These are phyloP conservation scores for Lentinus tigrinus DNA, from an alignment of 768 basidiomycete genomes.

Conservation along the genomic window DNA sequence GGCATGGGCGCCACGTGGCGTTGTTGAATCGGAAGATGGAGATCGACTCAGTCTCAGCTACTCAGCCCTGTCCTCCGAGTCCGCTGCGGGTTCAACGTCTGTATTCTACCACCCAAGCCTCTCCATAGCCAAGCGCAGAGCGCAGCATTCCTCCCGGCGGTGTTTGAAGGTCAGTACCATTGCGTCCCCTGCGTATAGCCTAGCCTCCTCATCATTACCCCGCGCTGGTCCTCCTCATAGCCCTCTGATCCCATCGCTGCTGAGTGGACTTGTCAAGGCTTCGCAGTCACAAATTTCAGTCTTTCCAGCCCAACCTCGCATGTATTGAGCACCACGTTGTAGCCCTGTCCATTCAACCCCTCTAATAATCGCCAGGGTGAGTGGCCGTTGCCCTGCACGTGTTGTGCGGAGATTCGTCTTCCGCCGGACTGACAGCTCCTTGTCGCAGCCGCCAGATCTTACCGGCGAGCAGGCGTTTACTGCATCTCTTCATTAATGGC, in stretches of 20 bases:
- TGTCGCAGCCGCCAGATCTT: conserved; percentile 16
- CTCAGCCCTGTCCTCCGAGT: background rate
- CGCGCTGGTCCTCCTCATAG: conserved; percentile 11
- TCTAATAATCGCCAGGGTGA: conserved; percentile 23
- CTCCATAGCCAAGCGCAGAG: conserved; percentile 23
- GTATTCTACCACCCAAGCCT: conserved; percentile 13
- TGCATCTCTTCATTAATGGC: conserved; percentile 19
- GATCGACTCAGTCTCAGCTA: background rate
- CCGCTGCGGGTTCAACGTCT: background rate
- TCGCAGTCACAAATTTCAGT: conserved; percentile 10
- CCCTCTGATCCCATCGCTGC: conserved; percentile 20
- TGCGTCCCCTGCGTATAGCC: background rate
- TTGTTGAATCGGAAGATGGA: conserved; percentile 1
- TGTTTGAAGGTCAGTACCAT: too few species aligned
- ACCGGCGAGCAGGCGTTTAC: conserved; percentile 24
- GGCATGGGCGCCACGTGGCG: conserved; percentile 10
- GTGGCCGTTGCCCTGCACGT: conserved; percentile 12
- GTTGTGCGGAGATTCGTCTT: conserved; percentile 14
- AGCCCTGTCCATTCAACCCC: conserved; percentile 2
- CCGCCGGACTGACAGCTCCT: conserved; percentile 19
- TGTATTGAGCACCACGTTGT: conserved; percentile 20
- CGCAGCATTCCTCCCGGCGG: conserved; percentile 10
- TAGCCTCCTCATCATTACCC: conserved; percentile 9
- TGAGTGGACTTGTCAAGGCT: conserved; percentile 7
- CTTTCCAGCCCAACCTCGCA: conserved; percentile 9